phyloP scores from a whole-genome alignment of 1,284 basidiomycete genomes.

The Leccinum huronense region DNA sequence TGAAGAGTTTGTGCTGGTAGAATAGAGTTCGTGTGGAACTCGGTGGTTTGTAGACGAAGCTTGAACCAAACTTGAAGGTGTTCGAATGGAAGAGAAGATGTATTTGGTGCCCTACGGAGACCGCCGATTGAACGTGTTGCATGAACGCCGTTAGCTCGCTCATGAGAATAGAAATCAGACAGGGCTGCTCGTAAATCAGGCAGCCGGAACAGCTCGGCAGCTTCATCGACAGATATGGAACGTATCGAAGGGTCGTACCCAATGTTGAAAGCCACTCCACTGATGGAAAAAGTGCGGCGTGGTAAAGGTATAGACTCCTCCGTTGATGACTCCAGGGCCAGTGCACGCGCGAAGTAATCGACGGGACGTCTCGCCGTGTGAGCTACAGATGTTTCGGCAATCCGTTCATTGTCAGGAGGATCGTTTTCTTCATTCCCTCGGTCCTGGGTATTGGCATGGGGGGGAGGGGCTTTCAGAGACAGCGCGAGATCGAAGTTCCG shows the following conservation, averaged over 20 bases:
- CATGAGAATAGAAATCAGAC: not conserved
- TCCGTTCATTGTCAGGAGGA: not conserved
- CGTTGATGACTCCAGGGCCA: not conserved
- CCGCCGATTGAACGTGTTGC: not conserved
- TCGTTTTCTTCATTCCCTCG: not conserved
- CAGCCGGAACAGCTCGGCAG: not conserved
- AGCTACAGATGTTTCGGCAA: not conserved
- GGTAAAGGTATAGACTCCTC: not conserved
- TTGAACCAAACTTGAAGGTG: not conserved
- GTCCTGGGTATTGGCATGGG: not conserved
- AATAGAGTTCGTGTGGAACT: not conserved
- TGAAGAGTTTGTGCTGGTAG: conserved; percentile 1
- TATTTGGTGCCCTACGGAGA: not conserved
- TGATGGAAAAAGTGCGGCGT: not conserved
- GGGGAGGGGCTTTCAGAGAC: not conserved
- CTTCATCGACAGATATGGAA: not conserved
- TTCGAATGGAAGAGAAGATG: not conserved
- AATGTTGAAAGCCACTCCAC: not conserved
- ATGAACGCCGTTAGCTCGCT: not conserved
- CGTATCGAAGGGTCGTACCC: not conserved
- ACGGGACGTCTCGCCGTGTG: not conserved
- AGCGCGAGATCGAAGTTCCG: not conserved
- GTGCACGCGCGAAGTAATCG: not conserved
- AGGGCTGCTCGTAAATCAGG: not conserved
- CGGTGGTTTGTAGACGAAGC: not conserved